Conservation (phyloP, 495 filamentous ascomycete species). For the Bacidia rubella region DNA sequence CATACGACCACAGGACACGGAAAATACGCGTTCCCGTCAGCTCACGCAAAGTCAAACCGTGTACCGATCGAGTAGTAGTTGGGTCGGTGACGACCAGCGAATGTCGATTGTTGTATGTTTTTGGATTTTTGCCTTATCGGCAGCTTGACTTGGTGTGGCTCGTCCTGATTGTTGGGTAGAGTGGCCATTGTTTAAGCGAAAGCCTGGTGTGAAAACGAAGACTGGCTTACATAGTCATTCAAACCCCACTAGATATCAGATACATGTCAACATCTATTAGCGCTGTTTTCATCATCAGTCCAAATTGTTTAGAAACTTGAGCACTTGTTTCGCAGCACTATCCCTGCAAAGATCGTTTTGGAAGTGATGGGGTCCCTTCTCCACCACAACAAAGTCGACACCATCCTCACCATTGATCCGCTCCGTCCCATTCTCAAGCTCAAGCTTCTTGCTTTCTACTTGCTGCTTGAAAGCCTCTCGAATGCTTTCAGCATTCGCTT, state of each 20-base stretch:
- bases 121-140: no score
- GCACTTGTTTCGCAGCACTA: slow-evolving; percentile 24
- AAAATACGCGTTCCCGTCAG: slow-evolving; percentile 10
- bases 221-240: no score
- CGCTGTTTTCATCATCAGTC: no score
- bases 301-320: background rate
- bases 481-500: slow-evolving; percentile 14
- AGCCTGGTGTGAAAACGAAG: no score
- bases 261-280: no score
- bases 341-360: slow-evolving; percentile 33
- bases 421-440: slow-evolving; percentile 8
- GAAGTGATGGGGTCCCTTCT: slow-evolving; percentile 30
- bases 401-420: slow-evolving; percentile 15
- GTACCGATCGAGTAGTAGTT: slow-evolving; percentile 20
- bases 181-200: no score
- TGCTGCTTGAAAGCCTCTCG: slow-evolving; percentile 14
- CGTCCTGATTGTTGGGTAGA: no score
- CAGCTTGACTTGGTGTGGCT: no score
- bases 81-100: slow-evolving; percentile 19
- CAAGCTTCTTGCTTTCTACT: slow-evolving; percentile 7
- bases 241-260: no score
- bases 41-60: slow-evolving; percentile 18
- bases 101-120: slow-evolving; percentile 7
- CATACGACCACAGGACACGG: slow-evolving; percentile 7
- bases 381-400: slow-evolving; percentile 25